Conservation (phyloP, 805 yeast genomes). For the Cyberlindnera japonica region DNA sequence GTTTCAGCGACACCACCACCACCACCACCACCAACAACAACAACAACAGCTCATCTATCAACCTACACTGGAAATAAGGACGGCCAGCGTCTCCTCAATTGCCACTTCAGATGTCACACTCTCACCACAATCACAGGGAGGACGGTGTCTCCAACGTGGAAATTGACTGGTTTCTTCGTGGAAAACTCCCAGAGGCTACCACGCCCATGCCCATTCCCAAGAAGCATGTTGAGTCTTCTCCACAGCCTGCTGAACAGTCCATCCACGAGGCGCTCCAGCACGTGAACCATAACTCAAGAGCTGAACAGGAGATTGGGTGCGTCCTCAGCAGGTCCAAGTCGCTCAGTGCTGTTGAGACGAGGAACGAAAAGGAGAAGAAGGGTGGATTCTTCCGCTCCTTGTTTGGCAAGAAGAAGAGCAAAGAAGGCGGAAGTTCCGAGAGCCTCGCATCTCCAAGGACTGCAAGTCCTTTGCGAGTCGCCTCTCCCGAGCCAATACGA, state of each 20-base stretch:
- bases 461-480: not conserved
- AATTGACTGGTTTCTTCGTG: slow-evolving; percentile 50
- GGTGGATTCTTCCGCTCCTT: slow-evolving; percentile 36
- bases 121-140: not conserved
- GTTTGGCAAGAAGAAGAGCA: slow-evolving; percentile 29
- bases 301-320: slow-evolving; percentile 13
- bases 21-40: no score
- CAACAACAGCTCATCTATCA: no score
- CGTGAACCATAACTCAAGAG: slow-evolving; percentile 5
- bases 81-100: no score
- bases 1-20: no score
- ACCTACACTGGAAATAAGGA: no score
- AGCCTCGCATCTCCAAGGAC: not conserved
- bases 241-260: slow-evolving; percentile 6
- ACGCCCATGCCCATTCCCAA: slow-evolving; percentile 9
- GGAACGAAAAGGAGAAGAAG: slow-evolving; percentile 24
- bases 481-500: slow-evolving; percentile 10
- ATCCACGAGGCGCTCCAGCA: slow-evolving; percentile 11
- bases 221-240: slow-evolving; percentile 7
- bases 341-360: slow-evolving; percentile 22
- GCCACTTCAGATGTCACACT: no score
- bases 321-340: slow-evolving; percentile 30
- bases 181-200: slow-evolving; percentile 19
- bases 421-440: slow-evolving; percentile 9
- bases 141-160: slow-evolving; percentile 39